Conservation (phyloP, 192 early-diverging fungal genomes). For the Backusella luteola region DNA sequence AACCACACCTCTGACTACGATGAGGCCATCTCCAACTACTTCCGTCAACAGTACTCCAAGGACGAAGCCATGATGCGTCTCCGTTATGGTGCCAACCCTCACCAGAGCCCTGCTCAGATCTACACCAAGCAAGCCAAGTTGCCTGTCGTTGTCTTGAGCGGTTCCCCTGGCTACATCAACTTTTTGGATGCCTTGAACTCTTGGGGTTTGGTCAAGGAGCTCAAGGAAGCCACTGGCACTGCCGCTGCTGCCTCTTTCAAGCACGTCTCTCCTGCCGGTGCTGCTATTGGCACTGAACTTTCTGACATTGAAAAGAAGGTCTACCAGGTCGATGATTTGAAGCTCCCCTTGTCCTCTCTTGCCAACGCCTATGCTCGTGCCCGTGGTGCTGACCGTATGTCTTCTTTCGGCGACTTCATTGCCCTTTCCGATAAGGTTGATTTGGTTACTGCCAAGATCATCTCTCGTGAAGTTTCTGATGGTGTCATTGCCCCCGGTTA, state of each 20-base stretch:
- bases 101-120: conserved; percentile 97
- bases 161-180: conserved; percentile 98
- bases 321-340: conserved; percentile 88
- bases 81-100: conserved; percentile 98
- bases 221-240: conserved; percentile 77
- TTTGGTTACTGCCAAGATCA: conserved; percentile 90
- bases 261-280: conserved; percentile 98
- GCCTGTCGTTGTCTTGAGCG: conserved; percentile 87
- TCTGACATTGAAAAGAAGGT: conserved; percentile 81
- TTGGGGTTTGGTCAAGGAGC: conserved; percentile 98
- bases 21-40: conserved; percentile 91
- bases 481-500: conserved; percentile 96
- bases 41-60: conserved; percentile 87
- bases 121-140: conserved; percentile 76
- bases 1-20: conserved; percentile 96
- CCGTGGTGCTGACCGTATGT: conserved; percentile 98
- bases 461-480: conserved; percentile 95
- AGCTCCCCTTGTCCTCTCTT: conserved; percentile 74
- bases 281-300: conserved; percentile 86
- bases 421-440: conserved; percentile 89
- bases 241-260: conserved; percentile 99
- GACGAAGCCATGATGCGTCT: conserved; percentile 76
- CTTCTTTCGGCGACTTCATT: conserved; percentile 98
- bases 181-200: conserved; percentile 95
- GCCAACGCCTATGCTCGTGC: conserved; percentile 96